Evolutionary conservation across 148 eudicot genomes (phyloP).

Genomic region (Oxyria digyna): DNA sequence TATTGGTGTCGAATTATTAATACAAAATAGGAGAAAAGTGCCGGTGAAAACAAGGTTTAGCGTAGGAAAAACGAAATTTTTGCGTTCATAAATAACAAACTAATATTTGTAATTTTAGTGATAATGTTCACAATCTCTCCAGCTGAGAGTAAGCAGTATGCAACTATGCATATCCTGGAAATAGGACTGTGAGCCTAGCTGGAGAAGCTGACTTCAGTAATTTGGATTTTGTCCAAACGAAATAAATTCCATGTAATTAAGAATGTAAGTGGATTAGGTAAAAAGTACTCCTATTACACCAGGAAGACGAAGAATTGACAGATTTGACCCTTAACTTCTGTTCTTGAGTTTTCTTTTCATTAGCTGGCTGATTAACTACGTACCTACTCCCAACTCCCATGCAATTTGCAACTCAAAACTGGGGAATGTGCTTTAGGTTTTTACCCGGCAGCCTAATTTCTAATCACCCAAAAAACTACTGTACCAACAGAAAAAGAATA

Average conservation of each 20-base stretch:
- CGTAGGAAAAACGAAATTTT: too few species aligned
- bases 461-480: not conserved
- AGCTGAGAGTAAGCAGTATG: not conserved
- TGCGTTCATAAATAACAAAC: too few species aligned
- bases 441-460: not conserved
- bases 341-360: not conserved
- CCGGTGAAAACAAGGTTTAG: too few species aligned
- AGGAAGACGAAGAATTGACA: not conserved
- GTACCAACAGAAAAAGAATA: not conserved
- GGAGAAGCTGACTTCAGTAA: not conserved
- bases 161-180: constrained; percentile 4
- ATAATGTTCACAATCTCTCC: too few species aligned
- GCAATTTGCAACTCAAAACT: constrained; percentile 4
- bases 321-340: constrained; percentile 3
- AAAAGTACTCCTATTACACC: not conserved
- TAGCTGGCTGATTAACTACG: not conserved
- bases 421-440: constrained; percentile 4
- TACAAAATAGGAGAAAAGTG: not conserved
- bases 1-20: not conserved
- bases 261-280: not conserved
- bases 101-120: too few species aligned
- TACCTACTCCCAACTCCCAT: too few species aligned
- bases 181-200: constrained; percentile 8
- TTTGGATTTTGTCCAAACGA: not conserved
- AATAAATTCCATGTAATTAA: not conserved